Evolutionary conservation across 768 basidiomycete genomes (phyloP), one percentile per base, ranked within the genome.

Genomic region (Boletus sp.): DNA sequence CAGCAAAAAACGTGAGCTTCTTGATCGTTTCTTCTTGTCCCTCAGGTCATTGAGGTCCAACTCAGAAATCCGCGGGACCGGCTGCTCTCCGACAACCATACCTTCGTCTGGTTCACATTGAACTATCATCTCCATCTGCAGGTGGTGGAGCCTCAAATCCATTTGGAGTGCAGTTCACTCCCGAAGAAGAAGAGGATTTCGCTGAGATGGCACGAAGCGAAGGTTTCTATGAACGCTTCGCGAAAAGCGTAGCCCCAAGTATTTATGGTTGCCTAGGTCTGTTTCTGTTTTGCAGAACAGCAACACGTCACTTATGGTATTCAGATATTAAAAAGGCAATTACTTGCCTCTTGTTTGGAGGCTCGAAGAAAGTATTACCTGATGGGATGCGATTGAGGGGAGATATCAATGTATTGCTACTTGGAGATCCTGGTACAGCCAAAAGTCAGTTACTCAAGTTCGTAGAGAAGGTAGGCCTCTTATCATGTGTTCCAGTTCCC

Each of bases 391-490:
- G 97, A 33, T 75, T 99, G 41, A 82, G 97, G 69, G 97, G 97
- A 11, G 97, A 99, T 69, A 98, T 99, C 70, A 99, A 99, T 70
- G 97, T 99, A 18, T 76, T 99, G 10, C 75, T 98, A 29, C 83
- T 99, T 30, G 97, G 97, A 72, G 97, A 99, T 71, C 97, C 97
- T 8, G 97, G 97, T 75, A 98, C 97, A 14, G 97, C 97, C 20
- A 99, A 99, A 74, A 92, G 89, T 76, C 97, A 99, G 67, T 77
- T 99, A 64, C 84, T 99, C 59, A 99, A 99, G 67, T 99, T 99
- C 63, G 97, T 98, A 12, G 97, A 99, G 71, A 99, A 98, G 77
- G 87, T 89, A 42, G 30, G 65, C 37, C 9, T 35, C 14, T 52
- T 41, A 29, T 46, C 32, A 36, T 42, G 46, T 49, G 7, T 15